Evolutionary conservation across 1,139 yeast genomes (phyloP).

Genomic region (Geotrichum macrosporum): DNA sequence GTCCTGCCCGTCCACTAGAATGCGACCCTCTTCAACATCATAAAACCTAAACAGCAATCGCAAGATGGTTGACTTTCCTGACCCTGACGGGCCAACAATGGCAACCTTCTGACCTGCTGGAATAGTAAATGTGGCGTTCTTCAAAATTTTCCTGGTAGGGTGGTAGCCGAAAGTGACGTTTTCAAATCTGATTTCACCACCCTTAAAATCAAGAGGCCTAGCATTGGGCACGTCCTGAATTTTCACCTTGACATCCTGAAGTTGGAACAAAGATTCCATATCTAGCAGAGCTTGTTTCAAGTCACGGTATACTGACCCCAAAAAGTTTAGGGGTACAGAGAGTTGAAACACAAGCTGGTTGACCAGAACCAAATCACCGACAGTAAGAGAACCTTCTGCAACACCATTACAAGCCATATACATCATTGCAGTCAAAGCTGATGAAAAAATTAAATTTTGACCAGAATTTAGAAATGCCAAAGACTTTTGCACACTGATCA

Average conservation of each 20-base stretch:
- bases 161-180: slow-evolving; percentile 92
- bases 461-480: slow-evolving; percentile 87
- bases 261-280: slow-evolving; percentile 84
- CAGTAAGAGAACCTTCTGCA: slow-evolving; percentile 72
- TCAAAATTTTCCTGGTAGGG: slow-evolving; percentile 78
- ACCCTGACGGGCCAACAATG: slow-evolving; percentile 91
- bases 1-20: slow-evolving; percentile 86
- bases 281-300: slow-evolving; percentile 86
- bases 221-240: slow-evolving; percentile 62
- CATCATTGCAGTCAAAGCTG: slow-evolving; percentile 96
- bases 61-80: slow-evolving; percentile 89
- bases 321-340: slow-evolving; percentile 86
- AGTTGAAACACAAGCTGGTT: slow-evolving; percentile 95
- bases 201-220: slow-evolving; percentile 49
- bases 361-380: slow-evolving; percentile 93
- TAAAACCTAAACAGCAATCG: slow-evolving; percentile 83
- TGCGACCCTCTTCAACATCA: slow-evolving; percentile 74
- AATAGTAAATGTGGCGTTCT: slow-evolving; percentile 74
- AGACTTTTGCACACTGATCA: slow-evolving; percentile 87
- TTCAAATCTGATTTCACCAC: slow-evolving; percentile 79
- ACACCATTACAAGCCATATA: slow-evolving; percentile 98
- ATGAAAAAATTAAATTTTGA: slow-evolving; percentile 83
- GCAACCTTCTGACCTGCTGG: slow-evolving; percentile 93
- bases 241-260: slow-evolving; percentile 68
- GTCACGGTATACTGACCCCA: slow-evolving; percentile 94